Base-by-base conservation (phyloP, 2,329 filamentous ascomycete genomes). In the Pyricularia pennisetigena region DNA sequence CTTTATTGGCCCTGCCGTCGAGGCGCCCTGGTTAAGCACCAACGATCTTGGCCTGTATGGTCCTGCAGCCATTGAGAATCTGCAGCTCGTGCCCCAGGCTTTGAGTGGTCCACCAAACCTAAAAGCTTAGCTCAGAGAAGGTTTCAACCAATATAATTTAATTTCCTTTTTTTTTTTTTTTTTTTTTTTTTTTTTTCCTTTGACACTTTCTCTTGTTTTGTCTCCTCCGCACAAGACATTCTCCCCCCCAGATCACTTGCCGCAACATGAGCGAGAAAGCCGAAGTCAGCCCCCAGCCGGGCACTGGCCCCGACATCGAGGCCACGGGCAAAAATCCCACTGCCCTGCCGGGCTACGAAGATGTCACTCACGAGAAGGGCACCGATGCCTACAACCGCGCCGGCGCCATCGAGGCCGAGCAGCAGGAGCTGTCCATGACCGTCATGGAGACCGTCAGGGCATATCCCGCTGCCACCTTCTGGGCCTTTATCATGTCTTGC, bases 11-110 rank as follows among this genome's bases (percentile, higher is more conserved):
- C 78, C 81, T 0, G 79, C 86, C 0, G 82, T 86, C 23, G 85
- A 88, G 74, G 85, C 85, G 0, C 74, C 77, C 0, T 88, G 86
- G 85, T 71, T 88, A 0, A 79, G 81, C 1, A 87, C 86, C 0
- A 88, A 88, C 71, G 83, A 83, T 61, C 79, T 81, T 6, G 84
- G 85, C 0, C 78, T 85, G 69, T 88, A 87, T 73, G 86, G 86
- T 0, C 70, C 88, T 66, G 82, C 84, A 1, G 84, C 80, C 0
- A 87, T 88, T 69, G 82, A 85, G 72, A 82, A 86, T 67, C 70
- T 88, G 71, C 83, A 83, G 2, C 72, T 79, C 41, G 74, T 63
- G 12, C 66, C 66, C 10, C 32, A 23, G 8, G 66, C 66, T 5
- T 28, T 66, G 64, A 62, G 10, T 28, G 59, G 59, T 8, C 59